phyloP scores from a whole-genome alignment of 2,329 filamentous ascomycete species.

The Talaromyces sp. region DNA sequence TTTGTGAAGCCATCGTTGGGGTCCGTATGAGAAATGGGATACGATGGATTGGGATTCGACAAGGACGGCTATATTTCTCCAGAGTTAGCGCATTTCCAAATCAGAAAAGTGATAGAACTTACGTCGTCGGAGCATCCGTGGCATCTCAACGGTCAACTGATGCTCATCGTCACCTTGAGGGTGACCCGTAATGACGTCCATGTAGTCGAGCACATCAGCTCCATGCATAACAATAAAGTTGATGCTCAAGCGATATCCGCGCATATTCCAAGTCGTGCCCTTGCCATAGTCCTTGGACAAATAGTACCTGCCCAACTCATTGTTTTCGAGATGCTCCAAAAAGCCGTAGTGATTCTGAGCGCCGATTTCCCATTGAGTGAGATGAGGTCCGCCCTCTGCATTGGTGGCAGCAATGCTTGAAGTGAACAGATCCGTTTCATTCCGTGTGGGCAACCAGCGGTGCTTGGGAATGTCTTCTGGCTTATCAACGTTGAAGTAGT shows the following conservation, averaged over 20 bases:
- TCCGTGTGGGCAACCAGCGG: slow-evolving; percentile 16
- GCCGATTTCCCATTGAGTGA: slow-evolving; percentile 15
- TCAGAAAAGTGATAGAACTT: background rate
- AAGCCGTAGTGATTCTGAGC: slow-evolving; percentile 19
- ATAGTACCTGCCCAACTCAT: slow-evolving; percentile 16
- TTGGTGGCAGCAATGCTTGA: slow-evolving; percentile 18
- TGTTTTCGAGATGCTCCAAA: slow-evolving; percentile 15
- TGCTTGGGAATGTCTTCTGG: slow-evolving; percentile 17
- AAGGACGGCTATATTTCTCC: slow-evolving; percentile 10
- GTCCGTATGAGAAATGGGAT: slow-evolving; percentile 18
- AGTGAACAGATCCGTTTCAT: slow-evolving; percentile 15
- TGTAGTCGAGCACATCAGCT: slow-evolving; percentile 16
- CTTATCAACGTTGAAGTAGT: slow-evolving; percentile 12
- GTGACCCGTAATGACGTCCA: slow-evolving; percentile 16
- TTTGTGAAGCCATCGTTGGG: slow-evolving; percentile 15
- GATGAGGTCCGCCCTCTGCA: slow-evolving; percentile 13
- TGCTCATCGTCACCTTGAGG: slow-evolving; percentile 17
- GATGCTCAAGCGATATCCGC: slow-evolving; percentile 15
- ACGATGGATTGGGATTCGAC: slow-evolving; percentile 18
- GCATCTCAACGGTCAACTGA: slow-evolving; percentile 19
- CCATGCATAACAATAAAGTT: slow-evolving; percentile 19
- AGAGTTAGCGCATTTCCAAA: background rate
- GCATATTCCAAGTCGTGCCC: slow-evolving; percentile 18
- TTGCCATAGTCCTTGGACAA: slow-evolving; percentile 17
- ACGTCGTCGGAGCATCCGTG: slow-evolving; percentile 14